These are phyloP conservation scores for Penicillium subrubescens DNA, from an alignment of 495 filamentous ascomycete species.

Conservation along the genomic window DNA sequence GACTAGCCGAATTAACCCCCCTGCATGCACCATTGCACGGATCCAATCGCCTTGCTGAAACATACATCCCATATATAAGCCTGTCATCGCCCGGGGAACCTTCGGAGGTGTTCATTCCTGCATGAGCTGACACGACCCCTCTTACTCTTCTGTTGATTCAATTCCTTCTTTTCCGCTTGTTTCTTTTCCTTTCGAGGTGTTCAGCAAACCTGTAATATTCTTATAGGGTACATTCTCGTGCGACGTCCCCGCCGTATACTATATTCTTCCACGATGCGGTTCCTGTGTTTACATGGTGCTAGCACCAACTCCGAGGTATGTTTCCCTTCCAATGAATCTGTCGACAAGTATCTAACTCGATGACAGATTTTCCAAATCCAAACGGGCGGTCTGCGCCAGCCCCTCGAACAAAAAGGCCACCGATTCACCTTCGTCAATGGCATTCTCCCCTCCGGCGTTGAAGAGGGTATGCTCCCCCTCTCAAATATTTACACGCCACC, in stretches of 20 bases:
- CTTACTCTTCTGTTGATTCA: neutral
- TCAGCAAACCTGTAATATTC: neutral
- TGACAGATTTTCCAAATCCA: conserved; percentile 46
- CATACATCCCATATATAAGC: neutral
- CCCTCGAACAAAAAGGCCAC: conserved; percentile 37
- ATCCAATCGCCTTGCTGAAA: neutral
- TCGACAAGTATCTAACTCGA: conserved; percentile 7
- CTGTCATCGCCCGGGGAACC: conserved; percentile 3
- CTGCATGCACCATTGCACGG: conserved; percentile 2
- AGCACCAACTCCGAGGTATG: conserved; percentile 41
- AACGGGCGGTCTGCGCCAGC: conserved; percentile 37
- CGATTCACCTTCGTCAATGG: conserved; percentile 41
- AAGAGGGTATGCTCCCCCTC: conserved; percentile 30
- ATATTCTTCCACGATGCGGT: conserved; percentile 31
- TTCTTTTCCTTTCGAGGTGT: neutral
- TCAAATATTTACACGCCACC: neutral
- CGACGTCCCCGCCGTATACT: neutral
- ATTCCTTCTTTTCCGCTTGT: neutral
- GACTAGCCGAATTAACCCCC: neutral
- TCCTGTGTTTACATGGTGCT: conserved; percentile 44
- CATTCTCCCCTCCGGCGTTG: conserved; percentile 25
- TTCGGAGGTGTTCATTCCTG: neutral
- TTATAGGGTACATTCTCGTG: neutral
- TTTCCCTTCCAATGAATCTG: neutral
- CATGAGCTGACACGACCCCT: conserved; percentile 3